Base-by-base conservation (phyloP, 1,284 basidiomycete species). In the Cryptococcus sp. region DNA sequence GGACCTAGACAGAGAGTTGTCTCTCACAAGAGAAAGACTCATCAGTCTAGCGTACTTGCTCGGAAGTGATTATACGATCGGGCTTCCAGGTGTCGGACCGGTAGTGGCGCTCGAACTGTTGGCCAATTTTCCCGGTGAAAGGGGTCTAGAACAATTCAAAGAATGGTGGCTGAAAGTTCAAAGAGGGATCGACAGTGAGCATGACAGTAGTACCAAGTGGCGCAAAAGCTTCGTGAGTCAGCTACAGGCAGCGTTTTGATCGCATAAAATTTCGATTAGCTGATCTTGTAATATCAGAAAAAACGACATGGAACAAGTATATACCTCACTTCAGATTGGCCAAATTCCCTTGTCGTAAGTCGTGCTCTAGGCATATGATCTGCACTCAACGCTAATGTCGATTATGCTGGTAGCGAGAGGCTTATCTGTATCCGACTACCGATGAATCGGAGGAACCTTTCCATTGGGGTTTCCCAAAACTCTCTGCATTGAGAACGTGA, bases 161-260 rank as follows among this genome's bases (percentile, higher is more conserved):
- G 85, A 89, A 43, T 99, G 96, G 96, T 99, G 96, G 96, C 75
- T 80, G 55, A 89, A 86, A 68, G 94, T 99, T n/a, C 95, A 99
- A 74, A 86, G 82, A 51, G 96, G 95, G 1, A 85, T 86, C 68
- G 96, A 98, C 75, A 84, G 79, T 57, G 81, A 82, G 11, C 83
- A 84, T 20, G 89, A 93, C 55, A 89, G 81, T 62, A 80, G 83
- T 45, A 87, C 87, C 8, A 84, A 85, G 65, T 96, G 94, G 79
- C 84, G 87, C 65, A 87, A 84, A 70, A 85, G 86, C 66, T 96
- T 97, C 80, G 93, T 93, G 70, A 77, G 91, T 83, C 7, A 55
- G 53, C 29, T 34, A 10, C 2, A 13, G 13, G 2, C 29, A 7
- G 13, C 13, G 8, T 5, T 5, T 5, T 34, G 29, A 34, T 4